Evolutionary conservation across 306 rosid species (phyloP), one percentile per base, ranked within the genome.

Genomic region (Prunus campanulata): DNA sequence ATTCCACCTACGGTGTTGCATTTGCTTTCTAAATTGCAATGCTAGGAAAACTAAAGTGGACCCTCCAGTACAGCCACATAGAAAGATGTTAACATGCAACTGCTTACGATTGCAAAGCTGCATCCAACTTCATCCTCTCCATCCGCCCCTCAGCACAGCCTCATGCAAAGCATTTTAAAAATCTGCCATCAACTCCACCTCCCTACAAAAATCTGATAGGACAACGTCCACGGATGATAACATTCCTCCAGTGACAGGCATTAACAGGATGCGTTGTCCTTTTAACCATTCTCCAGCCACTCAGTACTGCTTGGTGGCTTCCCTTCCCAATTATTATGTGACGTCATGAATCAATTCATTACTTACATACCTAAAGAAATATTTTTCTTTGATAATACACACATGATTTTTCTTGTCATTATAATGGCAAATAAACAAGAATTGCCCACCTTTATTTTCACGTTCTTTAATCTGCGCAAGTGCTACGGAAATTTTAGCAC

Each of bases 401-500:
- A 62, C 55, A 39, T 56, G 22, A 44, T 7, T 14, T 54, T 52
- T 67, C 8, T 52, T 35, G 5, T 32, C 47, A 70, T 51, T 57
- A 46, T 60, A 24, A 75, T 12, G 19, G 61, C 48, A 70, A 56
- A 6, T n/a, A 18, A 15, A 46, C n/a, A 19, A 52, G 42, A 63
- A 14, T 7, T 22, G 4, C 62, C 60, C 25, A 84, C 88, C 89
- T 84, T 80, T 56, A 60, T 77, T 73, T 70, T 78, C 20, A 52
- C 68, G 62, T 77, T 83, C 82, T 70, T 92, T 87, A 18, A 85
- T 82, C 56, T 72, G 75, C 54, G 88, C 78, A 81, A 94, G 95
- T 82, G 96, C 91, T 14, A 81, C 91, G 24, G 95, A 84, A 77
- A 94, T 87, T 79, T 85, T 73, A 72, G 98, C 85, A 49, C 97